A percentile compares a stretch with the other conserved stretches of the same genome.
Evolutionary conservation across 208 protist species (phyloP).

Genomic region (Trypanosoma congolense): DNA sequence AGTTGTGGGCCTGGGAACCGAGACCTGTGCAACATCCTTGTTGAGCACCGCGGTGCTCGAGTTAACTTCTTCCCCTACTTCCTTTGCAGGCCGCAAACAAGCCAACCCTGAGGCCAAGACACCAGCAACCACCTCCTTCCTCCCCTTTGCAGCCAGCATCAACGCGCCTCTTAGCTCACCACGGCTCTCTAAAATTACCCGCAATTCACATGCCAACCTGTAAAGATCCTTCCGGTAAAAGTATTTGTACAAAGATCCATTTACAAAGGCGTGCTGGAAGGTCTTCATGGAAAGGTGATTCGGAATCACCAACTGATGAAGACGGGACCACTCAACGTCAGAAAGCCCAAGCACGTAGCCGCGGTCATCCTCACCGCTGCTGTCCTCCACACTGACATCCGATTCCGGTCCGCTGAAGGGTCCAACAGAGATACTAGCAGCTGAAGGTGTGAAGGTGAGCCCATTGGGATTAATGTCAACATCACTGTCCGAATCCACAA

Average conservation of each 20-base stretch:
- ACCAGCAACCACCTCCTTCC: slow-evolving; percentile 47
- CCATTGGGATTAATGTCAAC: no score
- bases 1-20: no score
- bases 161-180: slow-evolving; percentile 55
- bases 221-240: slow-evolving; percentile 61
- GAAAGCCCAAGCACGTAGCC: slow-evolving; percentile 15
- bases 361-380: neutral
- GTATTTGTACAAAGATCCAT: slow-evolving; percentile 42
- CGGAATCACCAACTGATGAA: slow-evolving; percentile 54
- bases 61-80: no score
- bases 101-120: slow-evolving; percentile 39
- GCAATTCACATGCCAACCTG: slow-evolving; percentile 65
- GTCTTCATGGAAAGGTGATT: slow-evolving; percentile 44
- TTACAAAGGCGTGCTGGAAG: slow-evolving; percentile 39
- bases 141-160: slow-evolving; percentile 32
- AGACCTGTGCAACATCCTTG: no score
- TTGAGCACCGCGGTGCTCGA: no score
- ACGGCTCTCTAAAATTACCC: slow-evolving; percentile 58
- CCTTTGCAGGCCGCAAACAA: slow-evolving; percentile 14
- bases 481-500: no score
- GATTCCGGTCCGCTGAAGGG: no score
- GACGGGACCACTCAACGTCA: slow-evolving; percentile 46
- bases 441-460: no score
- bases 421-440: no score
- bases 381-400: neutral